Conservation (phyloP, 768 basidiomycete species). For the Collybia nuda region DNA sequence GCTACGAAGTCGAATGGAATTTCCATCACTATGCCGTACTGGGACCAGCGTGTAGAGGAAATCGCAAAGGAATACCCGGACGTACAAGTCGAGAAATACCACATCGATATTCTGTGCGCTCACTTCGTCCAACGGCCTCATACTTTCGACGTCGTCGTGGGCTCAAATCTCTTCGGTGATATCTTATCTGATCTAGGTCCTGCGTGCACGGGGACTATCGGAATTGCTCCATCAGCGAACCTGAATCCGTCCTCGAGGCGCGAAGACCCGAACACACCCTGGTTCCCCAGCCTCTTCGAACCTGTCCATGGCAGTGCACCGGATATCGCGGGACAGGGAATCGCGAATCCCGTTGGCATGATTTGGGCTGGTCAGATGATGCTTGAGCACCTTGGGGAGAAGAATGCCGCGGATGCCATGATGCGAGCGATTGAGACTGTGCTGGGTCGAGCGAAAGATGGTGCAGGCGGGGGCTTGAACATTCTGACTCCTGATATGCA, state of each 20-base stretch:
- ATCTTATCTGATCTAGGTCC: constrained; percentile 59
- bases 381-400: constrained; percentile 41
- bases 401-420: constrained; percentile 34
- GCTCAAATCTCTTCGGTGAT: constrained; percentile 55
- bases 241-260: constrained; percentile 37
- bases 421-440: constrained; percentile 41
- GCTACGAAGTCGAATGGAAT: constrained; percentile 56
- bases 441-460: constrained; percentile 24
- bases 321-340: constrained; percentile 53
- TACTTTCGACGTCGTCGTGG: constrained; percentile 54
- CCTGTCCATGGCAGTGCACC: constrained; percentile 59
- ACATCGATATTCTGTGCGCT: constrained; percentile 52
- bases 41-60: constrained; percentile 45
- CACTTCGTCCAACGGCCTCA: constrained; percentile 46
- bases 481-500: constrained; percentile 37
- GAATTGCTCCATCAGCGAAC: constrained; percentile 55
- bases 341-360: constrained; percentile 56
- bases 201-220: constrained; percentile 53
- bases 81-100: constrained; percentile 44
- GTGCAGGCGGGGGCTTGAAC: too few species aligned
- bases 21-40: constrained; percentile 47
- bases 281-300: constrained; percentile 51
- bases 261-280: constrained; percentile 31
- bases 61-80: constrained; percentile 53
- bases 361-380: constrained; percentile 62